phyloP scores from a whole-genome alignment of 352 stramenopile genomes.

The Pythium guiyangense region DNA sequence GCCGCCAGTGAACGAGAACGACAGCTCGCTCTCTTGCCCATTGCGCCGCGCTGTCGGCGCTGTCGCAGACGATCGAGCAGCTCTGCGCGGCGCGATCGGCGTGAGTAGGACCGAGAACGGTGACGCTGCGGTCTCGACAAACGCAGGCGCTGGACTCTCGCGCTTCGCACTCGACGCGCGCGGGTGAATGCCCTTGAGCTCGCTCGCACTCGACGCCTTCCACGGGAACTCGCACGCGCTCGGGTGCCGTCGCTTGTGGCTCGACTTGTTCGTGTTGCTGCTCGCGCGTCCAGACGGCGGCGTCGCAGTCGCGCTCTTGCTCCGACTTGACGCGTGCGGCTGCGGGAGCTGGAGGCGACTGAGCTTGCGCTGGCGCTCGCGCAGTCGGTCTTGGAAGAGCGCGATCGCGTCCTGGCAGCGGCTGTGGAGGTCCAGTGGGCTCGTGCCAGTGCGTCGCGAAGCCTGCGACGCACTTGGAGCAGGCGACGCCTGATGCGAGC shows the following conservation, averaged over 20 bases:
- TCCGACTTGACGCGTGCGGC: not conserved
- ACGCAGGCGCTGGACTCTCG: not conserved
- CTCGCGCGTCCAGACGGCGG: conserved; percentile 3
- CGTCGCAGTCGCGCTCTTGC: not conserved
- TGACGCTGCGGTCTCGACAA: not conserved
- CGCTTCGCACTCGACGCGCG: not conserved
- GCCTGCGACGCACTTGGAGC: conserved; percentile 3
- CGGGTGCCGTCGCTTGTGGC: conserved; percentile 7
- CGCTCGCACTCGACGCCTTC: not conserved
- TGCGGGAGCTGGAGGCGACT: conserved; percentile 28
- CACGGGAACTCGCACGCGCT: conserved; percentile 12
- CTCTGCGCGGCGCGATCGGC: not conserved
- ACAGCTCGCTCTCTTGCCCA: not conserved
- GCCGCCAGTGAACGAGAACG: conserved; percentile 30
- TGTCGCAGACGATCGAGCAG: not conserved
- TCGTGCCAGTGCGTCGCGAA: not conserved
- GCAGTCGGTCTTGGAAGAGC: conserved; percentile 29
- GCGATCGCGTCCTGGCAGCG: too few relatives aligned
- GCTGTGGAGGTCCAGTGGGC: conserved; percentile 26
- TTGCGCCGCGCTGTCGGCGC: not conserved
- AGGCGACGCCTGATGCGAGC: not conserved
- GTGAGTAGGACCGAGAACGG: conserved; percentile 4
- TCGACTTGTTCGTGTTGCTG: conserved; percentile 14
- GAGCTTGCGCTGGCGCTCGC: conserved; percentile 37
- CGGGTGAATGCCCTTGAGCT: conserved; percentile 11